phyloP scores from a whole-genome alignment of 305 asterid species.

The Fraxinus nigra region DNA sequence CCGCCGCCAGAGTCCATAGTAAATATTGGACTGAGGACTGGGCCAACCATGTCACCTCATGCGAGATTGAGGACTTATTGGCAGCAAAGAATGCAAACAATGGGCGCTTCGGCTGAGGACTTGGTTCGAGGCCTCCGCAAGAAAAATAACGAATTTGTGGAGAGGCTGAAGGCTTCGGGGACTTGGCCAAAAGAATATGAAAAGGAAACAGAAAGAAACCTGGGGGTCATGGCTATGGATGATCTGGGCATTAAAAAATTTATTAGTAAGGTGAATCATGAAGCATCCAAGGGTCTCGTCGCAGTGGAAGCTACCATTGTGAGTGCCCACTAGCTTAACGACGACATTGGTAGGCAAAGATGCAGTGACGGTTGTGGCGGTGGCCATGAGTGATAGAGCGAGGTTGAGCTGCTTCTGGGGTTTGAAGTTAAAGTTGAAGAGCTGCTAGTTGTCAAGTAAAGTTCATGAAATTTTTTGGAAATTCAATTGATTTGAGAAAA shows the following conservation, averaged over 20 bases:
- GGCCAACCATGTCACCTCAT: no score
- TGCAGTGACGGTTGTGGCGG: constrained; percentile 22
- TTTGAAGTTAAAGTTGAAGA: constrained; percentile 27
- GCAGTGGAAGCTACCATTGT: constrained; percentile 94
- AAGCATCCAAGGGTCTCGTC: constrained; percentile 99
- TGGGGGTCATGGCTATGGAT: constrained; percentile 80
- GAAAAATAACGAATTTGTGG: no score
- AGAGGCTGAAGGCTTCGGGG: no score
- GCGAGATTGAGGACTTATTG: no score
- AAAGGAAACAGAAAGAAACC: constrained; percentile 28
- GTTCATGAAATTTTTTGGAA: constrained; percentile 24
- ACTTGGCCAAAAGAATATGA: not conserved
- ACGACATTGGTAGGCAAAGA: constrained; percentile 19
- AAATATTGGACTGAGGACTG: no score
- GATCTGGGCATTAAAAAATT: constrained; percentile 62
- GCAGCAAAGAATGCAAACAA: no score
- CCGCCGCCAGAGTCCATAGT: no score
- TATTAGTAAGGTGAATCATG: constrained; percentile 82
- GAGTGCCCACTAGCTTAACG: constrained; percentile 73
- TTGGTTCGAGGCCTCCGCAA: no score
- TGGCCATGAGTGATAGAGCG: constrained; percentile 41
- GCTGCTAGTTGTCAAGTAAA: constrained; percentile 21
- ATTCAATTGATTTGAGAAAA: no score
- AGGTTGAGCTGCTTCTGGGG: constrained; percentile 13
- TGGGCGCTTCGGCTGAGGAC: no score